Base-by-base conservation (phyloP, 805 yeast genomes). In the Candida vartiovaarae region DNA sequence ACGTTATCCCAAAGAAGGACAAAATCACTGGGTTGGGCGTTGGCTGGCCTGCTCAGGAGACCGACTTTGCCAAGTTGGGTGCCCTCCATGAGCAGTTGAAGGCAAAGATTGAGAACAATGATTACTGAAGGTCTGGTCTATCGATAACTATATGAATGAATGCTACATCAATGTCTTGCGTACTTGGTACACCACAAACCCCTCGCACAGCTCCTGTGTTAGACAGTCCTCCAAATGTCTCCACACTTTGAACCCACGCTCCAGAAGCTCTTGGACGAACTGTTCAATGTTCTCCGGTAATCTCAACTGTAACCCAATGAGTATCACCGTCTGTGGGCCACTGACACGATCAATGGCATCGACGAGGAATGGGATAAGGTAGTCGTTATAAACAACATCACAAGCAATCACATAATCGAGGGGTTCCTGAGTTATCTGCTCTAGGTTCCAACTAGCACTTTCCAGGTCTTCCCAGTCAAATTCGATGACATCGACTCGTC, bases 11-110 rank as follows among this genome's bases (percentile, higher is more conserved):
- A 40, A 91, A 91, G 75, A 75, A 74, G 46, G 82, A 80, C 55
- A 68, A 64, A 2, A 73, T 74, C 34, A 71, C 90, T 20, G 99
- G 99, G 1, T 73, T 91, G 50, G 74, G 73, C 32, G 88, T 91
- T 30, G 96, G 93, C 27, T 93, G 99, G 98, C 98, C 98, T n/a
- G 82, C 89, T 20, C 76, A 80, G 55, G 77, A 72, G 44, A 84
- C 91, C 30, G 84, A 85, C 59, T 80, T 85, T 63, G 89, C 71
- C 10, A 78, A 81, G 42, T 69, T 90, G 60, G 82, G 83, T 42
- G 71, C 73, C 47, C 68, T 78, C 36, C 95, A 87, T 59, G 76
- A 78, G 54, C 72, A 78, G 48, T 62, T 90, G 46, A 51, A 66
- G 20, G 69, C 67, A 24, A 78, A 74, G 49, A 54, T 70, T 32